Percentiles rank a stretch among this genome's conserved stretches.
Evolutionary conservation across 208 protist species (phyloP).

Genomic region (Borovskyia barvae): DNA sequence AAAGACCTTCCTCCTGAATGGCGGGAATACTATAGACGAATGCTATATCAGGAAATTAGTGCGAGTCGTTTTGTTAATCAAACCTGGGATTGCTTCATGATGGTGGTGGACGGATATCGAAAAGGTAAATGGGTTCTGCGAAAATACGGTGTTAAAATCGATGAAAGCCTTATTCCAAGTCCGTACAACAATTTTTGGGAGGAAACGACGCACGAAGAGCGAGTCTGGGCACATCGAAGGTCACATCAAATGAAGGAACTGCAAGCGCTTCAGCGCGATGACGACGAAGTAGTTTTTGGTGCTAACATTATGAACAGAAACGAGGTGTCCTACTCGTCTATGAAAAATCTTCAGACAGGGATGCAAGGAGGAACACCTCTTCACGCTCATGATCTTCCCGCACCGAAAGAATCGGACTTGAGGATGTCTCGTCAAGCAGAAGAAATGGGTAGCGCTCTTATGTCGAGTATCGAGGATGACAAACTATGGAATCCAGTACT

Average conservation of each 20-base stretch:
- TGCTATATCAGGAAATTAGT: conserved; percentile 81
- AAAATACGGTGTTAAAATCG: conserved; percentile 72
- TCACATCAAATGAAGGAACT: conserved; percentile 90
- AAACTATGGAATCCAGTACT: conserved; percentile 90
- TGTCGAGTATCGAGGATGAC: conserved; percentile 89
- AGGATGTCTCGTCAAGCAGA: conserved; percentile 72
- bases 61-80: conserved; percentile 82
- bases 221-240: conserved; percentile 81
- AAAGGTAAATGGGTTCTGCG: conserved; percentile 86
- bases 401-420: conserved; percentile 72
- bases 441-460: conserved; percentile 86
- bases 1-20: conserved; percentile 79
- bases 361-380: conserved; percentile 83
- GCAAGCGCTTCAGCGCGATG: conserved; percentile 80
- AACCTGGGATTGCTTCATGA: conserved; percentile 90
- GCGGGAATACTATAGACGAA: conserved; percentile 84
- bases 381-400: conserved; percentile 78
- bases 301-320: conserved; percentile 62
- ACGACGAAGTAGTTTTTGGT: conserved; percentile 80
- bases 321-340: conserved; percentile 57
- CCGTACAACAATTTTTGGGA: conserved; percentile 93
- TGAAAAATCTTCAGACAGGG: conserved; percentile 75
- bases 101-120: conserved; percentile 87
- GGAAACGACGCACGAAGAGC: conserved; percentile 86
- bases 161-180: conserved; percentile 75